Evolutionary conservation across 2,329 filamentous ascomycete genomes (phyloP).

Genomic region (Colletotrichum echinochloae): DNA sequence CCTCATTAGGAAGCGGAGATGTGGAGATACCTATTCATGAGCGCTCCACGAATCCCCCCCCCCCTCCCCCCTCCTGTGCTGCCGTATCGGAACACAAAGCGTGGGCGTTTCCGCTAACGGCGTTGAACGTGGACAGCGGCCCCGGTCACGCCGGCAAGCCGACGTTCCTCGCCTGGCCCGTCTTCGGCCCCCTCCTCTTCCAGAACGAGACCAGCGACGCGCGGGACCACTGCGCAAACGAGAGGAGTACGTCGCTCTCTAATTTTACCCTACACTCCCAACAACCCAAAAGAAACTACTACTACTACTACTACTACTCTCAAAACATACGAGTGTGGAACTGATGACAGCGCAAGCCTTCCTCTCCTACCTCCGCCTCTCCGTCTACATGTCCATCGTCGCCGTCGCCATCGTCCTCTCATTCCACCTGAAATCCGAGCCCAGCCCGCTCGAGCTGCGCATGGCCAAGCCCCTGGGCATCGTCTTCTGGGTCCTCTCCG

Average conservation of each 20-base stretch:
- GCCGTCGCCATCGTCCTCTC: constrained; percentile 91
- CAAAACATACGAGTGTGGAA: background rate
- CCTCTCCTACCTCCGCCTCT: constrained; percentile 89
- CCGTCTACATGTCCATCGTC: constrained; percentile 91
- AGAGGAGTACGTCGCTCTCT: constrained; percentile 66
- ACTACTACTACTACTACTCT: too few relatives aligned
- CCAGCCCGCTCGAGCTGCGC: constrained; percentile 76
- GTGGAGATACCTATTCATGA: too few relatives aligned
- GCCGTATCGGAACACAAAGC: background rate
- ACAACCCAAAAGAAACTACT: too few relatives aligned
- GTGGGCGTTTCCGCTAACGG: constrained; percentile 17
- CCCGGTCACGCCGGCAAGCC: constrained; percentile 46
- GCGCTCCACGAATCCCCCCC: too few relatives aligned
- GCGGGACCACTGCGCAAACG: constrained; percentile 83
- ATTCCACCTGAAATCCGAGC: constrained; percentile 86
- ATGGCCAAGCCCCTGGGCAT: constrained; percentile 87
- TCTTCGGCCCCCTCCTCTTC: constrained; percentile 77
- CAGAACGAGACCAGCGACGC: constrained; percentile 81
- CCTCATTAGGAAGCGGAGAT: background rate
- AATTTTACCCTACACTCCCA: background rate
- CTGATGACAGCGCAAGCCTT: constrained; percentile 66
- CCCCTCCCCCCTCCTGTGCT: background rate
- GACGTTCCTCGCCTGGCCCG: constrained; percentile 70
- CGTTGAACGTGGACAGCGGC: constrained; percentile 22
- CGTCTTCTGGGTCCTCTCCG: constrained; percentile 86